Conservation (phyloP, 169 alveolate genomes). For the Perkinsus chesapeaki region DNA sequence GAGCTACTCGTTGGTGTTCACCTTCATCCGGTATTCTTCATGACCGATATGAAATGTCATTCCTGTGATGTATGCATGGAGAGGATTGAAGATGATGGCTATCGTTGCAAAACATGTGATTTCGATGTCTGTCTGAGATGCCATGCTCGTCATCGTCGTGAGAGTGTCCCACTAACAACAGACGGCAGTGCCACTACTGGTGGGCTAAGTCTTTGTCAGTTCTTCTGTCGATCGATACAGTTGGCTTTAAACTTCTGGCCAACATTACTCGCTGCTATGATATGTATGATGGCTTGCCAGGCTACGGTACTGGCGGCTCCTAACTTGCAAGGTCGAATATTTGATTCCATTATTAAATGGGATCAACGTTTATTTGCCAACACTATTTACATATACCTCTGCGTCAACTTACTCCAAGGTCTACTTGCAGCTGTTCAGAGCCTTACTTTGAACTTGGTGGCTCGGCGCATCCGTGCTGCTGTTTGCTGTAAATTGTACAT, state of each 20-base stretch:
- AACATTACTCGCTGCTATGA: neutral
- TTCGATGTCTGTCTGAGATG: constrained; percentile 35
- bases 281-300: constrained; percentile 5
- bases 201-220: neutral
- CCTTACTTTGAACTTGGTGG: neutral
- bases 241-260: constrained; percentile 6
- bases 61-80: constrained; percentile 32
- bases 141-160: constrained; percentile 15
- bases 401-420: neutral
- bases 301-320: constrained; percentile 1
- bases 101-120: constrained; percentile 37
- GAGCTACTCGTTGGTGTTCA: constrained; percentile 24
- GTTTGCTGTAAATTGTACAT: neutral
- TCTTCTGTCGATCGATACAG: neutral
- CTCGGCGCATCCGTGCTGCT: neutral
- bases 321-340: constrained; percentile 10
- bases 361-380: neutral
- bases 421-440: neutral
- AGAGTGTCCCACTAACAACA: neutral
- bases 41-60: constrained; percentile 26
- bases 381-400: neutral
- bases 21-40: constrained; percentile 37
- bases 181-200: neutral
- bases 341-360: constrained; percentile 1
- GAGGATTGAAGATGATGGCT: constrained; percentile 26